Base-by-base conservation (phyloP, 768 basidiomycete species). In the Kwoniella sp. region DNA sequence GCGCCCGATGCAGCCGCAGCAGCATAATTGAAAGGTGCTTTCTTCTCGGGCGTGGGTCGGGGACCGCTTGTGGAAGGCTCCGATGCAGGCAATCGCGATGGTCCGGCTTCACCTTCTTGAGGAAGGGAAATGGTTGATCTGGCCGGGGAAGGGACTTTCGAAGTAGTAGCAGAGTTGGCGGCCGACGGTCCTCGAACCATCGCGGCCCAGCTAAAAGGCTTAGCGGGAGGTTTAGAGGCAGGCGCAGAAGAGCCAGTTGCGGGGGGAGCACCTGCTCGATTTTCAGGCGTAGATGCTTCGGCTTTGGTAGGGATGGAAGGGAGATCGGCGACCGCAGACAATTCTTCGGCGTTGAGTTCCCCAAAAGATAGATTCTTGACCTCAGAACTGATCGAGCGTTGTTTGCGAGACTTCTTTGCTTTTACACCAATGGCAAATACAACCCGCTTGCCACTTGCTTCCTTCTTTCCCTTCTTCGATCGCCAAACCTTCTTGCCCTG, bases 141-240 rank as follows among this genome's bases (percentile, higher is more conserved):
- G 17, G 68, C 56, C 0, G 76, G 72, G 1, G 74, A 69, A 27
- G 68, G 40, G 10, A 56, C 40, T 54, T 65, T 61, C 21, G 74
- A 69, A 36, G 72, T 30, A 7, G 60, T 51, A 29, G 65, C 33
- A 12, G 68, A 68, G 30, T 70, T 60, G 12, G 72, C 55, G 7
- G 70, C 50, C 17, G 61, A 52, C 19, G 57, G 58, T 24, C 60
- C 56, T 57, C 64, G 54, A 27, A 75, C 58, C 17, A 74, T 59
- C 15, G 74, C 70, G 10, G 78, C 78, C 78, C 78, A 79, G 37
- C 64, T 65, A 21, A 51, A 46, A 9, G 74, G 71, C 51, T 71
- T 73, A 7, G 60, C 58, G 52, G 60, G 40, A 19, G 64, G 59
- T 46, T 69, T 69, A 0, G 57, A 33, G 13, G 26, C 33, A 17